Evolutionary conservation across 1,139 yeast genomes (phyloP), one percentile per base, ranked within the genome.

Genomic region (Sugiyamaella sp.): DNA sequence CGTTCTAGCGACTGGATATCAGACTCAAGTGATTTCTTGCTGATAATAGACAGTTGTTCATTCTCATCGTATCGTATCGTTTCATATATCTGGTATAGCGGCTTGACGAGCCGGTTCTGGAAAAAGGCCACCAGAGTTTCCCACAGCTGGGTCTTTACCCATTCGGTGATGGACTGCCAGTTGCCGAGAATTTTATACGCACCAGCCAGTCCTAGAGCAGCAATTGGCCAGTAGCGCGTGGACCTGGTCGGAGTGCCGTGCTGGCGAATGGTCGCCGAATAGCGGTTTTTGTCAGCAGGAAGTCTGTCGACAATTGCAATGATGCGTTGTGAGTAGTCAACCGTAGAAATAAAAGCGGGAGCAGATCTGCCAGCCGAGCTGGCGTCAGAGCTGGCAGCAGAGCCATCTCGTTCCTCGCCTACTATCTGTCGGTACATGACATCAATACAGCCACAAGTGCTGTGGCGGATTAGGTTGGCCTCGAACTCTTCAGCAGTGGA

Each of bases 41-140:
- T 83, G 69, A 89, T 84, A 27, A 93, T 81, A 0, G 95, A 85
- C 32, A 89, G 79, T 56, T 84, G 81, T 2, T 85, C 81, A 49
- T 77, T 75, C 32, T 84, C 85, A 66, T 91, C 97, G 67, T 89
- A 95, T 53, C 95, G 79, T 22, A 93, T 84, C 0, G 96, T 89
- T 50, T 81, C 79, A 60, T 89, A 73, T 64, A 93, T 85, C 62
- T 87, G 85, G 47, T 75, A 74, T n/a, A 88, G 66, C 0, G 99
- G 98, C 49, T 80, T 80, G 27, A 89, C 72, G 2, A 93, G 78
- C 97, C 98, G 91, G 68, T 91, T 89, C 39, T 75, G 73, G 74
- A 84, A 80, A 61, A 91, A 85, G 0, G 95, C 89, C 42, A 68
- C 65, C 1, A 77, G 66, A 0, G 96, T 86, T 35, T 84, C 89